A percentile compares a stretch with the other conserved stretches of the same genome.
Evolutionary conservation across 2,329 filamentous ascomycete genomes (phyloP).

Genomic region (Beauveria australis): DNA sequence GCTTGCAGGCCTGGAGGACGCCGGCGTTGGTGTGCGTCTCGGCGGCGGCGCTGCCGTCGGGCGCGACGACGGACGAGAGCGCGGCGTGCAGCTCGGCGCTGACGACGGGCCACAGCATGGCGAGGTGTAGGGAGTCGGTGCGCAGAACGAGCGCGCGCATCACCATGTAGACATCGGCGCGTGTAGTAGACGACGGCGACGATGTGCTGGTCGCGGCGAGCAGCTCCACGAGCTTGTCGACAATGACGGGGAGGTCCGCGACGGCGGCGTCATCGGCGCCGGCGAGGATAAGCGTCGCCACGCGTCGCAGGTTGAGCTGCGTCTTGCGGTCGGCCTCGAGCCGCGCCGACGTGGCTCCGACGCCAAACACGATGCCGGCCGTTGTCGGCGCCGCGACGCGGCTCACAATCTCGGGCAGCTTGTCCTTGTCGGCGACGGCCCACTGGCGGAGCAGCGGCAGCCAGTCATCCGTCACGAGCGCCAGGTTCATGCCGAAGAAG

Average conservation of each 20-base stretch:
- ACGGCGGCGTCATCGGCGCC: conserved; percentile 73
- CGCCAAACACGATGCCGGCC: conserved; percentile 96
- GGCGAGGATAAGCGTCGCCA: conserved; percentile 72
- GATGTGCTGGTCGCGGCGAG: conserved; percentile 76
- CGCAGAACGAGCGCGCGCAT: conserved; percentile 74
- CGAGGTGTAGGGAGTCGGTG: conserved; percentile 70
- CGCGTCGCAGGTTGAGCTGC: conserved; percentile 78
- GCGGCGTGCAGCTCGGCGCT: conserved; percentile 78
- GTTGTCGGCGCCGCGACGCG: conserved; percentile 79
- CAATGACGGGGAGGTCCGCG: conserved; percentile 60
- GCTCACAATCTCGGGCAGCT: conserved; percentile 69
- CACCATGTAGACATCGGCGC: conserved; percentile 84
- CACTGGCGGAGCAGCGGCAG: conserved; percentile 77
- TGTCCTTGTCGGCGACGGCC: conserved; percentile 78
- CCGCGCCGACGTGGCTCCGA: conserved; percentile 85
- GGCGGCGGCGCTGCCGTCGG: conserved; percentile 52
- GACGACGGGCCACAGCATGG: conserved; percentile 81
- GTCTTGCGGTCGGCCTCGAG: conserved; percentile 93
- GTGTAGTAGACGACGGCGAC: conserved; percentile 82
- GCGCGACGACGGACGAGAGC: conserved; percentile 63
- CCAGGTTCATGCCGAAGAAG: conserved; percentile 67
- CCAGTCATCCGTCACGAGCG: conserved; percentile 67
- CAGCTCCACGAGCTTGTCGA: conserved; percentile 82
- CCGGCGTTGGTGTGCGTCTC: conserved; percentile 71
- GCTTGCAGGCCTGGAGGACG: conserved; percentile 84